These are phyloP conservation scores for Nakazawaea holstii DNA, from an alignment of 805 yeast species.

Conservation along the genomic window DNA sequence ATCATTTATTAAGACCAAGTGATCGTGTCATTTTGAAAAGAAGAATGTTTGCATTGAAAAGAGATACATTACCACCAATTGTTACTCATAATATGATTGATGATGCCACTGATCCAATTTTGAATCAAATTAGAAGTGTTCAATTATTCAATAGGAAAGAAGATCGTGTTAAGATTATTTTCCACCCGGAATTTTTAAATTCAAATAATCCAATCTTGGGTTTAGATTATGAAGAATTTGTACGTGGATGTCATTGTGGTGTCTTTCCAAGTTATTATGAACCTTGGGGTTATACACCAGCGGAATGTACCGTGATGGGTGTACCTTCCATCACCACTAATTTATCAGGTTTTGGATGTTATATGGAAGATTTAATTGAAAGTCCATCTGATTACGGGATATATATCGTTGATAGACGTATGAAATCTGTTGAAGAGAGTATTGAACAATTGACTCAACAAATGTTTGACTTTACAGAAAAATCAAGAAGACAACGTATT, in stretches of 20 bases:
- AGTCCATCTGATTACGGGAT: slow-evolving; percentile 94
- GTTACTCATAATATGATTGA: slow-evolving; percentile 97
- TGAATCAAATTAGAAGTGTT: slow-evolving; percentile 87
- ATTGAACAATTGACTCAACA: slow-evolving; percentile 84
- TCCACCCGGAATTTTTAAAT: slow-evolving; percentile 96
- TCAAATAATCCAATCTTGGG: slow-evolving; percentile 92
- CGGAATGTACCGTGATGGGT: slow-evolving; percentile 99
- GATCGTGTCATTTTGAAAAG: slow-evolving; percentile 88
- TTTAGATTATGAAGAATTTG: slow-evolving; percentile 94
- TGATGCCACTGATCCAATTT: slow-evolving; percentile 84
- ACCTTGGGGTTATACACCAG: slow-evolving; percentile 99
- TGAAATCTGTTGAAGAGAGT: slow-evolving; percentile 88
- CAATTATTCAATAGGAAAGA: slow-evolving; percentile 83
- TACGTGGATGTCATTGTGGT: slow-evolving; percentile 96
- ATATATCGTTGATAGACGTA: slow-evolving; percentile 91
- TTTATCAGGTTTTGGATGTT: slow-evolving; percentile 94
- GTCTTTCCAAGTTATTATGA: slow-evolving; percentile 98
- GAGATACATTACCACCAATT: slow-evolving; percentile 88
- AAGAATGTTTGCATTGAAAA: slow-evolving; percentile 86
- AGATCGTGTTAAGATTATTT: slow-evolving; percentile 90
- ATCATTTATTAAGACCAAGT: slow-evolving; percentile 77
- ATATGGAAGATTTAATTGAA: slow-evolving; percentile 96
- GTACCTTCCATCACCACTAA: slow-evolving; percentile 97
- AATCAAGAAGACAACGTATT: slow-evolving; percentile 94
- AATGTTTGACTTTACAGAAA: slow-evolving; percentile 83